Evolutionary conservation across 306 rosid species (phyloP).

Genomic region (Hippophae rhamnoides): DNA sequence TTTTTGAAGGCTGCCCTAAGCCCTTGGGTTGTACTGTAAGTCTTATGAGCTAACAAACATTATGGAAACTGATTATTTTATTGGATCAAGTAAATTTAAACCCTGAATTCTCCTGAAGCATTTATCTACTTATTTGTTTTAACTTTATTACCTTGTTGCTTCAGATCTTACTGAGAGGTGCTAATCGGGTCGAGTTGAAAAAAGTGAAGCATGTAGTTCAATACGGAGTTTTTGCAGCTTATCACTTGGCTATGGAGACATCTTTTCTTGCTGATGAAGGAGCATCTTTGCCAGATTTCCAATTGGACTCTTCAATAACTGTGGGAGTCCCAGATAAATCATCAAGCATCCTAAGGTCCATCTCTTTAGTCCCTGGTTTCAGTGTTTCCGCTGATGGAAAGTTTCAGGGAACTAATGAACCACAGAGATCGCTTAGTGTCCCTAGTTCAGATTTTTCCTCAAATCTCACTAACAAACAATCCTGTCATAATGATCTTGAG

Average conservation of each 20-base stretch:
- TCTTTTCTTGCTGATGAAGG: slow-evolving; percentile 99
- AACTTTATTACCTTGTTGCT: slow-evolving; percentile 14
- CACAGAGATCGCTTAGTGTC: slow-evolving; percentile 42
- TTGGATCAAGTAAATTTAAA: neutral
- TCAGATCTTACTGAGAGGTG: slow-evolving; percentile 91
- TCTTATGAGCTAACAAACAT: slow-evolving; percentile 12
- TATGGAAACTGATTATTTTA: neutral
- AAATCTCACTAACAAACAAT: slow-evolving; percentile 19
- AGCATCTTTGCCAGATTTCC: slow-evolving; percentile 83
- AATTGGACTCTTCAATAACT: slow-evolving; percentile 55
- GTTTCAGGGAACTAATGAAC: slow-evolving; percentile 35
- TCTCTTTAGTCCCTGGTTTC: slow-evolving; percentile 78
- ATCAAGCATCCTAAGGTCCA: slow-evolving; percentile 62
- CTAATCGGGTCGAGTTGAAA: slow-evolving; percentile 75
- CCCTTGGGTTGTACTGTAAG: slow-evolving; percentile 97
- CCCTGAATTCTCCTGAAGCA: neutral
- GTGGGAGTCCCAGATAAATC: slow-evolving; percentile 71
- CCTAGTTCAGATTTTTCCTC: slow-evolving; percentile 35
- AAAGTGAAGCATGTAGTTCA: slow-evolving; percentile 92
- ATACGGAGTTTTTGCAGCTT: slow-evolving; percentile 94
- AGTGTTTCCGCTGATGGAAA: slow-evolving; percentile 29
- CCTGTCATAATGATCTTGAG: slow-evolving; percentile 24
- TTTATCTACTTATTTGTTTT: slow-evolving; percentile 22
- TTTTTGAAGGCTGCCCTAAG: slow-evolving; percentile 95
- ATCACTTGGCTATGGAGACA: slow-evolving; percentile 94